Evolutionary conservation across 306 rosid genomes (phyloP).

Genomic region (Comarum palustre): DNA sequence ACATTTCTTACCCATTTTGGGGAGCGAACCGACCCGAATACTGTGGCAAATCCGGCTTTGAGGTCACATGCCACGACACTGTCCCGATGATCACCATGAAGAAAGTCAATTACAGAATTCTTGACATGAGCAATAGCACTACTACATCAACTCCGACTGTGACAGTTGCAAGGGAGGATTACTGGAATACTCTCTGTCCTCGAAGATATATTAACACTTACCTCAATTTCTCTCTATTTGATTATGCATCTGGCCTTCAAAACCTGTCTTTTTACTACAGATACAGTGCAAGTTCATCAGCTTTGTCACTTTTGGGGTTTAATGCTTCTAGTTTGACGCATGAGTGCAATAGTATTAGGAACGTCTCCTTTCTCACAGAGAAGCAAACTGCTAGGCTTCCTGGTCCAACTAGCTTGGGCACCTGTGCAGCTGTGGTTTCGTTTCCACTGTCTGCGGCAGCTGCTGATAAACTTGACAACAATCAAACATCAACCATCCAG

Average conservation of each 20-base stretch:
- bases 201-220: too few species aligned
- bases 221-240: too few species aligned
- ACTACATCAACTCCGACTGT: too few species aligned
- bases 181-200: too few species aligned
- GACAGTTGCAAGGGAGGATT: too few species aligned
- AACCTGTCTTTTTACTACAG: too few species aligned
- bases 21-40: slow-evolving; percentile 13
- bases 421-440: background rate
- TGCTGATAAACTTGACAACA: background rate
- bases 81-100: too few species aligned
- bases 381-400: background rate
- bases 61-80: slow-evolving; percentile 13
- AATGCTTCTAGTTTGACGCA: rapidly evolving
- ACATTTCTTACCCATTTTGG: slow-evolving; percentile 24
- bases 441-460: background rate
- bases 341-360: background rate
- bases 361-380: background rate
- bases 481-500: rapidly evolving
- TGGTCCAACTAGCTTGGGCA: background rate
- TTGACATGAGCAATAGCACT: too few species aligned
- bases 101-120: too few species aligned
- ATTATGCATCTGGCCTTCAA: too few species aligned
- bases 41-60: slow-evolving; percentile 16
- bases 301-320: background rate
- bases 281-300: background rate